Conservation (phyloP, 176 grass and related monocot species). For the Zizania latifolia region DNA sequence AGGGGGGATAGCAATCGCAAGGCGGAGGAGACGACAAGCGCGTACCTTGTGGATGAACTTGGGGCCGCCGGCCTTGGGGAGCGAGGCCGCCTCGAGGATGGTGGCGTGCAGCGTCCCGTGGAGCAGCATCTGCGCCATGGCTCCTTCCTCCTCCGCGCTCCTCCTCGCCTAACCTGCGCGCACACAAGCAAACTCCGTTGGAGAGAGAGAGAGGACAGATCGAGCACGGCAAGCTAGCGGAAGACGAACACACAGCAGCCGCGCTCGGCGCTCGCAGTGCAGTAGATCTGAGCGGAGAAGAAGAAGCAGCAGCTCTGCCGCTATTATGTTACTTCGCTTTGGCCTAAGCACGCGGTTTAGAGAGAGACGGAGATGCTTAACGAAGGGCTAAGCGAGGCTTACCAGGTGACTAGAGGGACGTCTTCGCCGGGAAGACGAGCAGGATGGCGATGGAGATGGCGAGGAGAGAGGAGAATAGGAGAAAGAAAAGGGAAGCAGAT, state of each 20-base stretch:
- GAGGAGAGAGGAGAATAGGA: neutral
- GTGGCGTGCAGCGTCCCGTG: slow-evolving; percentile 73
- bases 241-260: neutral
- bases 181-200: neutral
- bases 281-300: neutral
- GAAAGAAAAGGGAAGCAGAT: neutral
- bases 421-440: neutral
- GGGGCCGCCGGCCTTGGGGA: slow-evolving; percentile 32
- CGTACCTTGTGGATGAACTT: slow-evolving; percentile 58
- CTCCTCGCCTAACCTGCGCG: neutral
- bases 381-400: neutral
- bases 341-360: neutral
- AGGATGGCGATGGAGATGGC: neutral
- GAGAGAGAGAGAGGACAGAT: neutral
- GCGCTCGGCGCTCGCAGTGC: neutral
- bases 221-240: neutral
- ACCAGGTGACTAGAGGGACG: neutral
- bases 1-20: too few species aligned
- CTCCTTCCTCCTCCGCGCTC: neutral
- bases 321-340: neutral
- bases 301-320: neutral
- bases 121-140: slow-evolving; percentile 71
- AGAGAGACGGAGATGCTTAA: neutral
- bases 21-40: neutral
- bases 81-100: slow-evolving; percentile 45